A percentile compares a stretch with the other conserved stretches of the same genome.
Conservation (phyloP, 2,329 filamentous ascomycete species). For the Cercospora citrullina region DNA sequence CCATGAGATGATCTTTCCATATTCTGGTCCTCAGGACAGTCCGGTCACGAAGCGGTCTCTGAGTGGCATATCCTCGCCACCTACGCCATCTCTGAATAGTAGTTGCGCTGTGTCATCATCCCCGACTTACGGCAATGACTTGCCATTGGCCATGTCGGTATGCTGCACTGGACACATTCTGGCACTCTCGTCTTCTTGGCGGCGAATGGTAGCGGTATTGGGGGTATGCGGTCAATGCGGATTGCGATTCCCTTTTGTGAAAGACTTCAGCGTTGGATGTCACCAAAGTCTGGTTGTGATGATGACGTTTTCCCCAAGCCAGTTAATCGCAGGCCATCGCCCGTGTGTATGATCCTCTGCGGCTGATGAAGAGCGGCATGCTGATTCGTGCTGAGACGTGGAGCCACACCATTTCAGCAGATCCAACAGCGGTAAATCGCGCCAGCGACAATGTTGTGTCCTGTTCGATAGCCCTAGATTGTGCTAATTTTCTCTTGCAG, state of each 20-base stretch:
- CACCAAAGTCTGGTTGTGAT: not conserved
- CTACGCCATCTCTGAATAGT: not conserved
- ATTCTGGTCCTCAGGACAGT: not conserved
- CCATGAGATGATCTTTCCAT: not conserved
- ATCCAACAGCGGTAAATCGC: not conserved
- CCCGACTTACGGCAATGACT: not conserved
- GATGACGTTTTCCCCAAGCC: not conserved
- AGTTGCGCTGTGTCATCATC: not conserved
- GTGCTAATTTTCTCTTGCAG: not conserved
- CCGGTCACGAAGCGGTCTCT: not conserved
- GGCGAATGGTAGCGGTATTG: not conserved
- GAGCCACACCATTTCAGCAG: not conserved
- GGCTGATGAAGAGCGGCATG: not conserved
- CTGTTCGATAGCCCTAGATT: not conserved
- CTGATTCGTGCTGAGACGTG: not conserved
- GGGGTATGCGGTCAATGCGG: not conserved
- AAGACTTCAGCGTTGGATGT: not conserved
- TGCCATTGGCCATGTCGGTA: not conserved
- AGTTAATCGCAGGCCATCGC: not conserved
- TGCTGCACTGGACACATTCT: not conserved
- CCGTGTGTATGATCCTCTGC: not conserved
- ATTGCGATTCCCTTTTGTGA: not conserved
- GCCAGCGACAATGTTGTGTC: not conserved
- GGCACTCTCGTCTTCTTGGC: not conserved
- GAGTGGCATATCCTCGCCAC: not conserved